These are phyloP conservation scores for Gaillardinia entomophila DNA, from an alignment of 805 yeast genomes.

Conservation along the genomic window DNA sequence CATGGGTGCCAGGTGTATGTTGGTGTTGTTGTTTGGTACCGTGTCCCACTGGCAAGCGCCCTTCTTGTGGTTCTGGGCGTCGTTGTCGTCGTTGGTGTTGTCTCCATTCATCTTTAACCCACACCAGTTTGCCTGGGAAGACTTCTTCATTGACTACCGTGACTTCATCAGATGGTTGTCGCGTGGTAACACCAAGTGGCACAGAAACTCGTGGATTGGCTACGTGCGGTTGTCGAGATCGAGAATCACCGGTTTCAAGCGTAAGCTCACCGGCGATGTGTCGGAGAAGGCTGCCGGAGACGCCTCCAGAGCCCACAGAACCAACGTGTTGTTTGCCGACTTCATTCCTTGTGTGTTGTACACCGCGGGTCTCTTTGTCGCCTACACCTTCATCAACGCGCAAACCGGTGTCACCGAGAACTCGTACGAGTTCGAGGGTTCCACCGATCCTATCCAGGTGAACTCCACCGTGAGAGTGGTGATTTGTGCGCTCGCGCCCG, in stretches of 20 bases:
- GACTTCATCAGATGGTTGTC: conserved; percentile 87
- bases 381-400: conserved; percentile 76
- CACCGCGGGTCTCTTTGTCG: conserved; percentile 67
- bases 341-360: conserved; percentile 65
- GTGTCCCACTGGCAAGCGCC: conserved; percentile 89
- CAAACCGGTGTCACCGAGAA: conserved; percentile 71
- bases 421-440: conserved; percentile 23
- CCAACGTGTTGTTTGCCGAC: conserved; percentile 76
- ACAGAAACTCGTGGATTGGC: conserved; percentile 86
- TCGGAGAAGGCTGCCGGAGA: conserved; percentile 70
- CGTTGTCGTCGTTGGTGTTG: conserved; percentile 77
- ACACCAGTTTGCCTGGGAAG: conserved; percentile 95
- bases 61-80: conserved; percentile 95
- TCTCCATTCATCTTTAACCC: conserved; percentile 97
- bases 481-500: conserved; percentile 84
- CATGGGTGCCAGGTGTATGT: conserved; percentile 74
- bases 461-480: conserved; percentile 69
- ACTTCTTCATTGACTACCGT: conserved; percentile 93
- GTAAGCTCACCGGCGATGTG: conserved; percentile 57
- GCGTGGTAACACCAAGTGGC: conserved; percentile 88
- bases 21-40: conserved; percentile 68
- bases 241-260: conserved; percentile 86
- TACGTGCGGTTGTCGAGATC: conserved; percentile 78
- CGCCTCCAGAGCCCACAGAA: conserved; percentile 68
- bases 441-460: conserved; percentile 41